Base-by-base conservation (phyloP, 352 stramenopile genomes). In the Phytopythium aichiense region DNA sequence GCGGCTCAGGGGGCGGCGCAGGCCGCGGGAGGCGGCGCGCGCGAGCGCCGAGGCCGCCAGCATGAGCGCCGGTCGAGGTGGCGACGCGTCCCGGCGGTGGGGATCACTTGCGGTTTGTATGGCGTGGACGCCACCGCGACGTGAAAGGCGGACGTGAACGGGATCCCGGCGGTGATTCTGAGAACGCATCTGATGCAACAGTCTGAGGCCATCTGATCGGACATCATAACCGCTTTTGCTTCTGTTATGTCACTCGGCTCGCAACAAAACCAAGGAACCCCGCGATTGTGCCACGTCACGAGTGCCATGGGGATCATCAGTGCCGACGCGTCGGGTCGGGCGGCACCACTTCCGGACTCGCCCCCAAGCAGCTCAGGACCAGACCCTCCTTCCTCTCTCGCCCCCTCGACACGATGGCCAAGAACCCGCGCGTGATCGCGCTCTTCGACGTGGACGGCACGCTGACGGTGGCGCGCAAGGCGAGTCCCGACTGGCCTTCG, bases 401-500 rank as follows among this genome's bases (percentile, higher is more conserved):
- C 35, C 35, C 35, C 35, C 35, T 40, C 9, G 11, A 40, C 64
- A 69, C 18, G 37, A 81, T 81, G 73, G 65, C 70, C 57, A 88
- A 73, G 76, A 98, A 98, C 63, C 82, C 92, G 30, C 92, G 95
- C 45, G 94, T 98, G 66, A 91, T 99, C 64, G 97, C 96, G 30
- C 92, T 99, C 64, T 99, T 99, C 75, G 98, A 99, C 75, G 96
- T 99, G 38, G 98, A 99, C 72, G 97, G 97, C 54, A 99, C 98
- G 49, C 87, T 99, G 65, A 99, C 98, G 23, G 87, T 88, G 22
- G 95, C 97, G 18, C 87, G 97, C 64, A 90, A 91, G 90, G 91
- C 13, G 48, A 23, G 48, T 37, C 9, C 22, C 16, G 4, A 8
- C 13, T 60, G n/a, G n/a, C 15, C 38, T 15, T 11, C 12, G 28